These are phyloP conservation scores for Leccinum incarnatum DNA, from an alignment of 768 basidiomycete genomes.

Conservation along the genomic window DNA sequence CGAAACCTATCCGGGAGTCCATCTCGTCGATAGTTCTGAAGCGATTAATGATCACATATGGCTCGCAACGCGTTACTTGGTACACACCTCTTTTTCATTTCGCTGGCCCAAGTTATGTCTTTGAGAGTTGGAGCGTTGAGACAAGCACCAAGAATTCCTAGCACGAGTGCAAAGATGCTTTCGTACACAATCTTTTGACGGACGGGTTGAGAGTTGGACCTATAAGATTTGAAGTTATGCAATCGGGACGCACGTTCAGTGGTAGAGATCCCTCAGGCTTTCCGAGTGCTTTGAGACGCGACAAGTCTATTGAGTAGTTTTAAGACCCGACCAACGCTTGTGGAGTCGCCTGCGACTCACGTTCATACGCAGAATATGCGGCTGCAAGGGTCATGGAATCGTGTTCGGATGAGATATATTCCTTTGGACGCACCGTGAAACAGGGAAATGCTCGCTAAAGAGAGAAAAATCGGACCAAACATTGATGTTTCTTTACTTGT, in stretches of 20 bases:
- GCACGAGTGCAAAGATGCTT: slow-evolving; percentile 56
- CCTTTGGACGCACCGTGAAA: slow-evolving; percentile 48
- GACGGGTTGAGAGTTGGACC: neutral
- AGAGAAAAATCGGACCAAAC: slow-evolving; percentile 46
- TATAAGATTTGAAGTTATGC: neutral
- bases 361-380: slow-evolving; percentile 79
- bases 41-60: neutral
- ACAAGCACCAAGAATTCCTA: slow-evolving; percentile 74
- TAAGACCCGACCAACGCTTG: slow-evolving; percentile 20
- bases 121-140: slow-evolving; percentile 65
- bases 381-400: slow-evolving; percentile 40
- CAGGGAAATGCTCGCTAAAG: slow-evolving; percentile 45
- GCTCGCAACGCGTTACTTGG: neutral
- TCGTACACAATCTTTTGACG: slow-evolving; percentile 61
- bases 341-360: slow-evolving; percentile 38
- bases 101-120: slow-evolving; percentile 86
- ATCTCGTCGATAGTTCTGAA: slow-evolving; percentile 71
- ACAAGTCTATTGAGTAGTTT: slow-evolving; percentile 53
- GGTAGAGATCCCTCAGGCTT: slow-evolving; percentile 67
- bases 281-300: slow-evolving; percentile 73
- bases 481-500: slow-evolving; percentile 29
- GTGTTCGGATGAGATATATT: neutral
- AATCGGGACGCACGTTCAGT: slow-evolving; percentile 45
- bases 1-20: slow-evolving; percentile 65
- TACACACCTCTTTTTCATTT: slow-evolving; percentile 78